These are phyloP conservation scores for Cryptococcus depauperatus DNA, from an alignment of 1,284 basidiomycete species.

Conservation along the genomic window DNA sequence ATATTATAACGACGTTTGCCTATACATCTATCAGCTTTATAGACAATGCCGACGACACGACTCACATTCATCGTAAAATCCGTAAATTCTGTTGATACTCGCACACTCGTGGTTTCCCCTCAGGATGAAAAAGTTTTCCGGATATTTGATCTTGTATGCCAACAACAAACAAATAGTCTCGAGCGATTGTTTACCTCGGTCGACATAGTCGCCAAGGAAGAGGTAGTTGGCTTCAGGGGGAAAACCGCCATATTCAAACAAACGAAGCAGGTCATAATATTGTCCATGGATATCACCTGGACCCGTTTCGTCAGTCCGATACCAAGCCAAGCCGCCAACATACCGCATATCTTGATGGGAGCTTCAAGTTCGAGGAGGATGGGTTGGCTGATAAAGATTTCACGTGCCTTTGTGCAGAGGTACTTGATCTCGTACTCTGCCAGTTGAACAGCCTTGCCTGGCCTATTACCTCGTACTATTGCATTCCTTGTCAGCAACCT, in stretches of 20 bases:
- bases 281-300: conserved; percentile 13
- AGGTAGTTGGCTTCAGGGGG: conserved; percentile 96
- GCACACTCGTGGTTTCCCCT: conserved; percentile 99
- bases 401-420: conserved; percentile 54
- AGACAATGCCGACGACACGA: background rate
- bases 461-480: conserved; percentile 55
- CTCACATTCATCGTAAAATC: conserved; percentile 56
- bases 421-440: conserved; percentile 57
- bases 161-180: conserved; percentile 94
- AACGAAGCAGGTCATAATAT: conserved; percentile 93
- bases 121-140: conserved; percentile 98
- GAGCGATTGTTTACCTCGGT: conserved; percentile 95
- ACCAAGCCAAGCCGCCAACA: conserved; percentile 17
- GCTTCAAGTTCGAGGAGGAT: conserved; percentile 56
- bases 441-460: conserved; percentile 54
- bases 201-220: conserved; percentile 97
- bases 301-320: background rate
- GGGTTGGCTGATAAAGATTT: conserved; percentile 57
- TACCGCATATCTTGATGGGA: conserved; percentile 57
- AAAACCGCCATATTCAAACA: conserved; percentile 99
- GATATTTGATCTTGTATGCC: conserved; percentile 99
- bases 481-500: conserved; percentile 1
- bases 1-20: conserved; percentile 58
- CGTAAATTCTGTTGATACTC: conserved; percentile 62
- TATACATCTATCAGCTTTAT: conserved; percentile 15